Evolutionary conservation across 2,329 filamentous ascomycete species (phyloP).

Genomic region (Cladophialophora immunda): DNA sequence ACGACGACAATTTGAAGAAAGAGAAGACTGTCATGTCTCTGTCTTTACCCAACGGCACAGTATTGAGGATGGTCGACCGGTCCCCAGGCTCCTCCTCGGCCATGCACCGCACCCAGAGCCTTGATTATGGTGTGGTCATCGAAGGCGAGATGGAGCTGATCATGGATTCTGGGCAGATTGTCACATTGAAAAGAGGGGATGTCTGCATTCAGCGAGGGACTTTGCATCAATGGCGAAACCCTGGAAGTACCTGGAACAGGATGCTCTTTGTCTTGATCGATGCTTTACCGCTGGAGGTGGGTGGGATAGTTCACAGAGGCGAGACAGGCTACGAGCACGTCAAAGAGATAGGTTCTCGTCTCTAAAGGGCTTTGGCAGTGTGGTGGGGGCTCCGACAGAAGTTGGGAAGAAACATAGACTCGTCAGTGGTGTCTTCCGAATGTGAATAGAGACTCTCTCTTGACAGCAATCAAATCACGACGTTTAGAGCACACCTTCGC

Average conservation of each 20-base stretch:
- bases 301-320: constrained; percentile 11
- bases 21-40: constrained; percentile 22
- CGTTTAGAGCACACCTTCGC: too few species aligned
- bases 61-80: constrained; percentile 53
- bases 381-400: too few species aligned
- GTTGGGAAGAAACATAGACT: too few species aligned
- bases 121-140: constrained; percentile 64
- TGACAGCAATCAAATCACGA: too few species aligned
- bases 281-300: constrained; percentile 26
- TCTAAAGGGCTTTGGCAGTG: neutral
- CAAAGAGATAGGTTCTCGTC: constrained; percentile 21
- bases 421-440: too few species aligned
- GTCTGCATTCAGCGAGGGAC: constrained; percentile 62
- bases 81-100: constrained; percentile 50
- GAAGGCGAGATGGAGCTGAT: constrained; percentile 62
- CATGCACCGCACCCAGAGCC: constrained; percentile 62
- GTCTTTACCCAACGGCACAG: constrained; percentile 21
- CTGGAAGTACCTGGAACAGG: constrained; percentile 37
- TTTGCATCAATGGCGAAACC: constrained; percentile 50
- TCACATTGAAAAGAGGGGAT: constrained; percentile 59
- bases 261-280: constrained; percentile 37
- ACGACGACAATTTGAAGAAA: constrained; percentile 21
- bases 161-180: constrained; percentile 60
- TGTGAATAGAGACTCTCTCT: too few species aligned
- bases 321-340: constrained; percentile 26